Evolutionary conservation across 129 eudicot genomes (phyloP), one percentile per base, ranked within the genome.

Genomic region (Pseudognaphalium luteoalbum): DNA sequence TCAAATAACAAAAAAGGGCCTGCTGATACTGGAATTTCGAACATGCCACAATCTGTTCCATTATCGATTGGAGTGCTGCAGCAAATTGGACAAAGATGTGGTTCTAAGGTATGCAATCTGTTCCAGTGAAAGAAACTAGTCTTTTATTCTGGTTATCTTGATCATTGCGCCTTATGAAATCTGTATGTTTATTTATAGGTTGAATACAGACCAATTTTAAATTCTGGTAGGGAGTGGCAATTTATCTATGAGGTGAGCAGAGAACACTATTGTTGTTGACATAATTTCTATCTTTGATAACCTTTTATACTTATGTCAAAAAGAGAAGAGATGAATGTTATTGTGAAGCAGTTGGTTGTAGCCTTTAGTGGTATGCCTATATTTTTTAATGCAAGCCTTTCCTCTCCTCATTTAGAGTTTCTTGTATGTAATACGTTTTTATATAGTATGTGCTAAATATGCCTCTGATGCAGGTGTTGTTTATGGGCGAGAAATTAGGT

Each of bases 41-140:
- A 81, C 73, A 62, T 50, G 70, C 74, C 72, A 56, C 81, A 88
- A 70, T 73, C 88, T 41, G 54, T 47, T 47, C 83, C 93, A 73
- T 74, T 88, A 73, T 88, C 81, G 62, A 86, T 90, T 44, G 83
- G 86, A 33, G 98, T 86, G 56, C 87, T 92, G 73, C 96, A 90
- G 63, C 96, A 92, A 86, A 92, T 92, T 82, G 94, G 90, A 80
- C 86, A 85, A 71, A 87, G 88, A 81, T 90, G 96, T 70, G 85
- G 84, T 70, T 87, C 91, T 32, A 90, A 88, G 96, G 98, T 92
- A 78, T 70, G 77, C 58, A 17, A 16, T 81, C 25, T 41, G 57
- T 72, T 70, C 30, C 35, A 21, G 44, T 73, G n/a, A 30, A 37
- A 66, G 14, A 39, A 42, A 2, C 19, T 8, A 65, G 73, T 32